Percentiles rank a stretch among this genome's conserved stretches.
Conservation (phyloP, 768 basidiomycete genomes). For the Amanita jacksonii region DNA sequence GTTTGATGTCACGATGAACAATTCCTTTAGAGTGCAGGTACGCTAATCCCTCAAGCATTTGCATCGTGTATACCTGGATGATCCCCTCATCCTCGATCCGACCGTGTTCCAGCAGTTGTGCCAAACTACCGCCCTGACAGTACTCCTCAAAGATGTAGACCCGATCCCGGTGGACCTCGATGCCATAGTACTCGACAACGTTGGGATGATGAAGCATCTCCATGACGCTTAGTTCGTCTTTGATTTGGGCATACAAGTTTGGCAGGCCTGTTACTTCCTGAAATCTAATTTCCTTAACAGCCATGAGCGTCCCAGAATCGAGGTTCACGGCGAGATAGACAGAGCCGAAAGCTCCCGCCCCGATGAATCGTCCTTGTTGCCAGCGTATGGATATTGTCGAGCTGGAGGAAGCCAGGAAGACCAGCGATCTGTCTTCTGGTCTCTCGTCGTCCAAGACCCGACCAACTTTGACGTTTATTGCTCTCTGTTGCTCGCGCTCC, state of each 20-base stretch:
- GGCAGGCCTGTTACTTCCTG: slow-evolving; percentile 87
- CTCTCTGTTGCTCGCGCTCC: slow-evolving; percentile 57
- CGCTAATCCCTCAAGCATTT: slow-evolving; percentile 89
- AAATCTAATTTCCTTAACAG: slow-evolving; percentile 98
- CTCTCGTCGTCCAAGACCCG: slow-evolving; percentile 92
- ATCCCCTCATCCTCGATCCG: slow-evolving; percentile 95
- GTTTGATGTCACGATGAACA: slow-evolving; percentile 95
- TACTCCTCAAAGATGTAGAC: slow-evolving; percentile 99
- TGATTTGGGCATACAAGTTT: slow-evolving; percentile 84
- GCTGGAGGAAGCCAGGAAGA: slow-evolving; percentile 91
- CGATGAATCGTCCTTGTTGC: slow-evolving; percentile 98
- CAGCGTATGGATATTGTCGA: slow-evolving; percentile 94
- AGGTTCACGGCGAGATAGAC: slow-evolving; percentile 98
- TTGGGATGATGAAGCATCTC: slow-evolving; percentile 96
- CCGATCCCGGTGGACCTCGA: slow-evolving; percentile 97
- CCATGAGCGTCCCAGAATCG: slow-evolving; percentile 94
- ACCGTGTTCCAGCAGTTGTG: slow-evolving; percentile 81
- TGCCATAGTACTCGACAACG: slow-evolving; percentile 97
- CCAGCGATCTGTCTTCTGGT: slow-evolving; percentile 85
- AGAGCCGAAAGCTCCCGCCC: slow-evolving; percentile 98
- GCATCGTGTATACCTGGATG: slow-evolving; percentile 91
- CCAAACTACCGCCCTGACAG: slow-evolving; percentile 92
- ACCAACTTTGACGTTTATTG: slow-evolving; percentile 65
- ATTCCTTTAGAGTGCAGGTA: slow-evolving; percentile 92
- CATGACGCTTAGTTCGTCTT: slow-evolving; percentile 96